Evolutionary conservation across 179 eudicot species (phyloP).

Genomic region (Pouteria campechiana): DNA sequence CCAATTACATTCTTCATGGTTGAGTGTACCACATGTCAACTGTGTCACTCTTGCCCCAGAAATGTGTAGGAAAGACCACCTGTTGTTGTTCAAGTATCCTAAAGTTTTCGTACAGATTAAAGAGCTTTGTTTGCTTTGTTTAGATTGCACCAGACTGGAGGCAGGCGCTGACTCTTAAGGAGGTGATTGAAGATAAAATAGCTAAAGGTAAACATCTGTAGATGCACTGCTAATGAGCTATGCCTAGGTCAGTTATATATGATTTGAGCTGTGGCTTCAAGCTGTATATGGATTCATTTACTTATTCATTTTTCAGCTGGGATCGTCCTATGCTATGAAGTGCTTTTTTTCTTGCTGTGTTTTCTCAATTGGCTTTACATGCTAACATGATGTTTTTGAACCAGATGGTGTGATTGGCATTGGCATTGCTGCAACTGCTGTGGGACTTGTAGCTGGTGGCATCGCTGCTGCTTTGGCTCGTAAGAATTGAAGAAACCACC

Average conservation of each 20-base stretch:
- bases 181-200: slow-evolving; percentile 65
- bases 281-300: too few species aligned
- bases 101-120: too few species aligned
- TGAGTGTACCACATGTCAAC: neutral
- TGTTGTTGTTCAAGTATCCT: neutral
- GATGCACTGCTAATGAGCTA: too few species aligned
- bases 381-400: too few species aligned
- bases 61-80: neutral
- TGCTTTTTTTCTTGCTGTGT: too few species aligned
- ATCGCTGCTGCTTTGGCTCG: slow-evolving; percentile 48
- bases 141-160: slow-evolving; percentile 92
- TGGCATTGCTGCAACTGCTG: slow-evolving; percentile 63
- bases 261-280: too few species aligned
- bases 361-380: too few species aligned
- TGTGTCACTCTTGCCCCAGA: neutral
- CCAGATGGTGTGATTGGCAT: slow-evolving; percentile 77
- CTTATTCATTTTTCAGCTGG: too few species aligned
- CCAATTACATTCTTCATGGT: neutral
- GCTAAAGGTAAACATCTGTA: slow-evolving; percentile 83
- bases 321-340: too few species aligned
- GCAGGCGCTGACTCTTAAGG: slow-evolving; percentile 73
- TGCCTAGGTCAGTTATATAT: too few species aligned
- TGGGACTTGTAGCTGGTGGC: slow-evolving; percentile 53
- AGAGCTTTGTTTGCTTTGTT: neutral
- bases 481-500: slow-evolving; percentile 43